Evolutionary conservation across 1,284 basidiomycete species (phyloP).

Genomic region (Mrakiaceae sp.): DNA sequence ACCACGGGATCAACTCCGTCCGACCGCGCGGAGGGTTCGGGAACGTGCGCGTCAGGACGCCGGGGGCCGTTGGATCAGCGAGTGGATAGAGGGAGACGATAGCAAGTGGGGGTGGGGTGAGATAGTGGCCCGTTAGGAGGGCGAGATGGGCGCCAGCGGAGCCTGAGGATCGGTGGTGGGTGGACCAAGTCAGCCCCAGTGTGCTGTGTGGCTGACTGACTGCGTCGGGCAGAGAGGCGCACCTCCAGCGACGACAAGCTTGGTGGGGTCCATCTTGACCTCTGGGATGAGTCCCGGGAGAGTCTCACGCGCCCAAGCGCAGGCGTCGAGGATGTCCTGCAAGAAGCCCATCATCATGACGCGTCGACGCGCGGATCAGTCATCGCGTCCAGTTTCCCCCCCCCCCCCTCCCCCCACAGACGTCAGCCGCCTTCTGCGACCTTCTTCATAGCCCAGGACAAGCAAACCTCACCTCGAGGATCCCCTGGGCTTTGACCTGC

Average conservation of each 20-base stretch:
- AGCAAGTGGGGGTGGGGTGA: background rate
- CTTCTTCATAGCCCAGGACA: no score
- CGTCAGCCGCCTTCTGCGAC: no score
- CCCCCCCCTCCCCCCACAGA: no score
- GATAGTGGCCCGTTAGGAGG: background rate
- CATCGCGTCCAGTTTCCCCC: no score
- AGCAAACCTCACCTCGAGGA: background rate
- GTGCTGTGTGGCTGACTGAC: no score
- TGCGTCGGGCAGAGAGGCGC: no score
- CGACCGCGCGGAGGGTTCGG: background rate
- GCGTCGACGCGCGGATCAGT: no score
- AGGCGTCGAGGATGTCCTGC: conserved; percentile 1
- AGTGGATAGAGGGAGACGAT: conserved; percentile 4
- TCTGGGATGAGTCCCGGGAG: background rate
- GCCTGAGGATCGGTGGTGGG: no score
- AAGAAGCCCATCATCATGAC: background rate
- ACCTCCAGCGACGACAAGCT: background rate
- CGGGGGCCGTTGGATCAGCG: background rate
- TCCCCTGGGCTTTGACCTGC: background rate
- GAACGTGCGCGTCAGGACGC: background rate
- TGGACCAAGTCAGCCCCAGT: no score
- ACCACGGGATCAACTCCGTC: background rate
- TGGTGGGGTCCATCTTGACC: background rate
- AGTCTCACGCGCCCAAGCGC: background rate
- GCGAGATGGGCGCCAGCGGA: conserved; percentile 4